Evolutionary conservation across 352 stramenopile species (phyloP).

Genomic region (Globisporangium recalcitrans): DNA sequence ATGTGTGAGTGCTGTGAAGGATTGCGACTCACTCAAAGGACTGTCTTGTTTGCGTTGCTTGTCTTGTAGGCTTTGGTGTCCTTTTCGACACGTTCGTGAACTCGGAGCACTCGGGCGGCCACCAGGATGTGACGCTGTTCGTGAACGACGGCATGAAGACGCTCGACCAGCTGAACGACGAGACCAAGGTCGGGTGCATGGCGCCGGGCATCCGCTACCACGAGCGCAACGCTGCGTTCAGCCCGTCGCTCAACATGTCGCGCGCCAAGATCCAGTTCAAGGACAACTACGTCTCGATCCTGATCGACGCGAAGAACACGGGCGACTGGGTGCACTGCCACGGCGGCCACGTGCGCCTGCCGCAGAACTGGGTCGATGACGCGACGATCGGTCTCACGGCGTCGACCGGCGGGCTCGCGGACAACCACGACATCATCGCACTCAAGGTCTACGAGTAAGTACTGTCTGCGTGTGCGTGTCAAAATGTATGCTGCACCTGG

Average conservation of each 20-base stretch:
- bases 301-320: conserved; percentile 68
- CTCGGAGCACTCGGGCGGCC: conserved; percentile 62
- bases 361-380: conserved; percentile 52
- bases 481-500: not conserved
- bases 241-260: conserved; percentile 72
- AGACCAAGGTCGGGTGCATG: conserved; percentile 69
- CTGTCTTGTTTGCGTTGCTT: not conserved
- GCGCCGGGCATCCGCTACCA: conserved; percentile 75
- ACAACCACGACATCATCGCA: conserved; percentile 79
- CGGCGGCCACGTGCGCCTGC: conserved; percentile 39
- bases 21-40: not conserved
- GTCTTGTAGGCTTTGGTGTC: conserved; percentile 45
- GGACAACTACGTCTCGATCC: conserved; percentile 59
- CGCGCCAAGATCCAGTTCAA: conserved; percentile 77
- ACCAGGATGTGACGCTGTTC: conserved; percentile 83
- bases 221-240: conserved; percentile 76
- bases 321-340: conserved; percentile 74
- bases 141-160: conserved; percentile 74
- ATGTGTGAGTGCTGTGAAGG: not conserved
- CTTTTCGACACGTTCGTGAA: conserved; percentile 87
- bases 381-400: conserved; percentile 71
- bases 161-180: conserved; percentile 72
- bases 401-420: conserved; percentile 72
- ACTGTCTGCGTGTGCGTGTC: not conserved
- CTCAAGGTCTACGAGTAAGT: conserved; percentile 79